Conservation (phyloP, 192 early-diverging fungal species). For the Gonapodya sp. region DNA sequence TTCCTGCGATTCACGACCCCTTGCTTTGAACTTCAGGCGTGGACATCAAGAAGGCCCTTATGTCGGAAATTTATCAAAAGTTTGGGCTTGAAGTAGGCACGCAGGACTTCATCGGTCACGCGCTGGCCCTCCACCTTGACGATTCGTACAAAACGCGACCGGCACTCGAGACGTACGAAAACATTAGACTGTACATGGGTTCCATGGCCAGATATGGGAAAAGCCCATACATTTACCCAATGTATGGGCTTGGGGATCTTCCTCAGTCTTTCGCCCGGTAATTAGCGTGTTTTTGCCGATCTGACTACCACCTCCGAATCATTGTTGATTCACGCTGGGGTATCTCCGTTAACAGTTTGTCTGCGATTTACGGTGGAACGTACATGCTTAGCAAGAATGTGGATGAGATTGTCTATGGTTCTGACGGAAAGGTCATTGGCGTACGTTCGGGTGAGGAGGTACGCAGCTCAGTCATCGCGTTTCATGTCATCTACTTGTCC, state of each 20-base stretch:
- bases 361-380: slow-evolving; percentile 97
- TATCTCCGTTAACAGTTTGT: slow-evolving; percentile 48
- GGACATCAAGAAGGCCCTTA: slow-evolving; percentile 63
- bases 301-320: too few relatives aligned
- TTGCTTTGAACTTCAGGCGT: too few relatives aligned
- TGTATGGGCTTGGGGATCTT: slow-evolving; percentile 94
- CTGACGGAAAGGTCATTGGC: slow-evolving; percentile 75
- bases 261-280: slow-evolving; percentile 95
- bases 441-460: slow-evolving; percentile 81
- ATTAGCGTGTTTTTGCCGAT: background rate
- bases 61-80: slow-evolving; percentile 78
- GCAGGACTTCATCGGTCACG: slow-evolving; percentile 96
- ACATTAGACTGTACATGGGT: slow-evolving; percentile 83
- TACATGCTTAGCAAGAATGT: slow-evolving; percentile 95
- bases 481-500: slow-evolving; percentile 6
- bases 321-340: background rate
- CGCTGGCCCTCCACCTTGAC: slow-evolving; percentile 91
- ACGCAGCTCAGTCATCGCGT: slow-evolving; percentile 15
- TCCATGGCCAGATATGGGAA: slow-evolving; percentile 89
- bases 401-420: slow-evolving; percentile 79
- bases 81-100: slow-evolving; percentile 90
- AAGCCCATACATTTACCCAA: slow-evolving; percentile 97
- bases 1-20: too few relatives aligned
- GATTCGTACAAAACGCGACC: slow-evolving; percentile 48
- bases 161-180: slow-evolving; percentile 79